Evolutionary conservation across 2,329 filamentous ascomycete species (phyloP).

Genomic region (Emergomyces orientalis): DNA sequence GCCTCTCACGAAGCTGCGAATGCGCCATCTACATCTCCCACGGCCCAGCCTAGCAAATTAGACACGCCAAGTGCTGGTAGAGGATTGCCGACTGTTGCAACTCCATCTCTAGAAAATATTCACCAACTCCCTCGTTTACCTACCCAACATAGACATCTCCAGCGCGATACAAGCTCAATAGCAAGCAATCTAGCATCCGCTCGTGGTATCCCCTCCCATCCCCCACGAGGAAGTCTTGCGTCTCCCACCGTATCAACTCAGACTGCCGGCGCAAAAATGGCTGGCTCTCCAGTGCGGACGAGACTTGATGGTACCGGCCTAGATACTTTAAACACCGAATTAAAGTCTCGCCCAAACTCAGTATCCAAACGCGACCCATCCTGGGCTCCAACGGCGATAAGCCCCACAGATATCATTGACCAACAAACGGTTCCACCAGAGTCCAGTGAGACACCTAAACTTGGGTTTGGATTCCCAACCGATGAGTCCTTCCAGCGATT

Average conservation of each 20-base stretch:
- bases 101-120: conserved; percentile 24
- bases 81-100: conserved; percentile 12
- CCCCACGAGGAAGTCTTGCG: conserved; percentile 53
- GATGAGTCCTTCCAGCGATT: conserved; percentile 84
- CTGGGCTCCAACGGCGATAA: conserved; percentile 28
- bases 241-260: conserved; percentile 66
- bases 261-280: conserved; percentile 61
- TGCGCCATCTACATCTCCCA: conserved; percentile 11
- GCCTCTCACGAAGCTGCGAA: conserved; percentile 14
- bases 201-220: conserved; percentile 58
- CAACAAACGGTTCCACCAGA: conserved; percentile 27
- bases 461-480: conserved; percentile 20
- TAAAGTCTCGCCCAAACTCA: conserved; percentile 13
- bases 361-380: conserved; percentile 23
- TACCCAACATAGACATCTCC: conserved; percentile 38
- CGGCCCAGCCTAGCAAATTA: conserved; percentile 14
- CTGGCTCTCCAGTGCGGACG: conserved; percentile 42
- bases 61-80: conserved; percentile 14
- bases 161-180: conserved; percentile 67
- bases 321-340: conserved; percentile 17
- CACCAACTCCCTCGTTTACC: conserved; percentile 34
- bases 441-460: conserved; percentile 20
- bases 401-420: conserved; percentile 27
- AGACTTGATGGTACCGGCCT: conserved; percentile 23
- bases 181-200: conserved; percentile 81